These are phyloP conservation scores for Kodamaea hsintzibuensis DNA, from an alignment of 805 yeast genomes.

Conservation along the genomic window DNA sequence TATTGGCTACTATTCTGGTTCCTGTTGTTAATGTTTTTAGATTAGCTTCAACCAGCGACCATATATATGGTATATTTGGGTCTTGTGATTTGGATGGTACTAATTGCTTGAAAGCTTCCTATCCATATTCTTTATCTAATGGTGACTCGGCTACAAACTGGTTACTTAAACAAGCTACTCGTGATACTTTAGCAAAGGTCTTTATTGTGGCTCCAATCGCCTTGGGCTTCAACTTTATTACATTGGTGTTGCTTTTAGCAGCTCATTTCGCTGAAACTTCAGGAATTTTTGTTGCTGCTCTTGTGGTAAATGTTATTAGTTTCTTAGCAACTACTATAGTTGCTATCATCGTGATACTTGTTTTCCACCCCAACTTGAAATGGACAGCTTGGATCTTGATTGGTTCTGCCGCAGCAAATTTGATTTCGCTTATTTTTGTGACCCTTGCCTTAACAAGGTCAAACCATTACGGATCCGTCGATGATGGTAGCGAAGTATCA, in stretches of 20 bases:
- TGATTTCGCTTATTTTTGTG: slow-evolving; percentile 52
- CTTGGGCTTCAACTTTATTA: slow-evolving; percentile 56
- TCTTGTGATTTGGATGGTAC: slow-evolving; percentile 44
- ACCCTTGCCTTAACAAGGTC: slow-evolving; percentile 15
- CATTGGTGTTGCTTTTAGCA: slow-evolving; percentile 24
- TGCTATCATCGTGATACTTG: slow-evolving; percentile 54
- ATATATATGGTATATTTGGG: slow-evolving; percentile 67
- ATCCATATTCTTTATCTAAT: slow-evolving; percentile 35
- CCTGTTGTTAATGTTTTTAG: slow-evolving; percentile 55
- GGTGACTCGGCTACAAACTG: slow-evolving; percentile 39
- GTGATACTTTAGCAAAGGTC: slow-evolving; percentile 54
- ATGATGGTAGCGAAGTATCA: slow-evolving; percentile 16
- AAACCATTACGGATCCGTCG: slow-evolving; percentile 14
- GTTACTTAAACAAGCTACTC: slow-evolving; percentile 45
- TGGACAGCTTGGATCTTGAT: slow-evolving; percentile 78
- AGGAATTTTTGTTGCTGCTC: slow-evolving; percentile 33
- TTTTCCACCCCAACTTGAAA: slow-evolving; percentile 62
- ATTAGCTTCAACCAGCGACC: slow-evolving; percentile 47
- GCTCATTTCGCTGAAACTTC: slow-evolving; percentile 27
- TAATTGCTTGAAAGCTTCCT: slow-evolving; percentile 46
- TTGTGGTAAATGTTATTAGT: slow-evolving; percentile 48
- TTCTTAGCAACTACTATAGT: slow-evolving; percentile 56
- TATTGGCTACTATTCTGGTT: slow-evolving; percentile 60
- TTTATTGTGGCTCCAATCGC: slow-evolving; percentile 67
- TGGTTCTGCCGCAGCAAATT: slow-evolving; percentile 60